Base-by-base conservation (phyloP, 2,329 filamentous ascomycete genomes). In the Talaromyces marneffei region DNA sequence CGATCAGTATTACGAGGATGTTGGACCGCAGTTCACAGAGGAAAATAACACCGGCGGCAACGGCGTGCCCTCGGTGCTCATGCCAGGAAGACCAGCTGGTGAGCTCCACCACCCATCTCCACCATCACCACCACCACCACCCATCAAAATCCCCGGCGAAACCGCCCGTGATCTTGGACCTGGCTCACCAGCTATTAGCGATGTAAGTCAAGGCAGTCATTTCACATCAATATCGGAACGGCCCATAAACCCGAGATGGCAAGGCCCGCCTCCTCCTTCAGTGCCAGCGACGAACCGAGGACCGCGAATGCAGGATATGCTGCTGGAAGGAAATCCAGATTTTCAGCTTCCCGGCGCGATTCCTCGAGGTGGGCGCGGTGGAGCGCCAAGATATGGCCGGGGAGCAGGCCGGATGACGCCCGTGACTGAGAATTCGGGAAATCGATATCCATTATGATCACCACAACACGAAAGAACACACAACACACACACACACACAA, bases 151-250 rank as follows among this genome's bases (percentile, higher is more conserved):
- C 35, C 81, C 80, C 16, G 87, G 85, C 66, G 89, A 92, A 65
- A 85, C 89, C 64, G 72, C 87, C 37, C 83, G 83, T 46, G 82
- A 84, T 40, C 20, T 55, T 65, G 83, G 82, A 53, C 79, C 82
- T 48, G 84, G 89, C 68, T 93, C 87, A 68, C 92, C 90, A 33
- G 85, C 87, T 31, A 84, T 87, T 68, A 93, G 89, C 57, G 58
- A 63, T 60, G 54, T 63, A 59, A 63, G 61, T 64, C 91, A 96
- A 70, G 83, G 85, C 25, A 93, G 87, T 50, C 90, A 89, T 67
- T 97, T 96, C 75, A 97, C 93, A 1, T 94, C 90, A 10, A 88
- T 97, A 50, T 93, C 89, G 0, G 92, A 97, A 75, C 85, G 93
- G 35, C 89, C 90, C 1, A 79, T 97, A 59, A 97, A 97, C 73